Percentiles rank a stretch among this genome's conserved stretches.
phyloP scores from a whole-genome alignment of 1,284 basidiomycete genomes.

The Porodaedalea pini region DNA sequence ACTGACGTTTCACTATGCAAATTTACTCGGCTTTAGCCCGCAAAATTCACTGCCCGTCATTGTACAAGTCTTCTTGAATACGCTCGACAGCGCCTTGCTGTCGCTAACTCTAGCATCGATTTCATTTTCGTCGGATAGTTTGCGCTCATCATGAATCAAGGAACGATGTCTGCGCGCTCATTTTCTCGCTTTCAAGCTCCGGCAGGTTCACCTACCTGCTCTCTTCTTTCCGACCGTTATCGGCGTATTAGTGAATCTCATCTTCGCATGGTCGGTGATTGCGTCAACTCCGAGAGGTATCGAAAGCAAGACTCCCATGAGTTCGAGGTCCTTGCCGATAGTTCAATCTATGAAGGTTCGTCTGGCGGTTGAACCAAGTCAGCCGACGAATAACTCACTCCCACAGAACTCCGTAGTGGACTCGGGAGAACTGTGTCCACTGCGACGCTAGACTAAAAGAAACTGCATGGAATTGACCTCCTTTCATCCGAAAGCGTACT shows the following conservation, averaged over 20 bases:
- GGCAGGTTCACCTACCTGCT: no score
- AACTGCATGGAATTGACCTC: no score
- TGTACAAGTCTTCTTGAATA: not conserved
- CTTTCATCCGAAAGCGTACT: no score
- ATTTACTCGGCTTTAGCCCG: not conserved
- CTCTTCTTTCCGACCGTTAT: no score
- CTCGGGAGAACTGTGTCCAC: no score
- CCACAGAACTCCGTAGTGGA: no score
- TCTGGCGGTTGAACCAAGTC: not conserved
- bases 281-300: not conserved
- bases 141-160: not conserved
- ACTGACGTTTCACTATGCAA: not conserved
- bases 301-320: not conserved
- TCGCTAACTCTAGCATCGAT: not conserved
- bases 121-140: conserved; percentile 7
- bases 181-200: not conserved
- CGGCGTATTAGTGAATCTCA: no score
- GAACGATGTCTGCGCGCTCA: not conserved
- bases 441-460: no score
- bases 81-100: not conserved
- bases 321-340: not conserved
- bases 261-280: not conserved
- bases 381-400: no score
- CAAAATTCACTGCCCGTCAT: not conserved
- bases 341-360: not conserved